Evolutionary conservation across 306 rosid species (phyloP), one percentile per base, ranked within the genome.

Genomic region (Alnus rubra): DNA sequence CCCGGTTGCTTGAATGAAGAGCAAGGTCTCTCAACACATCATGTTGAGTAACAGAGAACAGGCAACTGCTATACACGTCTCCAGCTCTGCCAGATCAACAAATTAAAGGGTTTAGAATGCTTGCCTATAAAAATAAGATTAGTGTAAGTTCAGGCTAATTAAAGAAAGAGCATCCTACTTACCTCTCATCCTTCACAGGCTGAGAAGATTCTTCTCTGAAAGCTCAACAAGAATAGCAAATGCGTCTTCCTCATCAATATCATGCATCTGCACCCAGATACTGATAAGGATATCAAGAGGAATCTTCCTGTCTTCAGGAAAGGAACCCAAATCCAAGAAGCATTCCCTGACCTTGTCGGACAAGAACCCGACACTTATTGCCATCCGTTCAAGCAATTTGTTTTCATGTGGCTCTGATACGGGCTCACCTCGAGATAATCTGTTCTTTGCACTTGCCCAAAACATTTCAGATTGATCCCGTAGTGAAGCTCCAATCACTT

Each of bases 21-120:
- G 98, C 97, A 37, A 94, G 89, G 82, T 92, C 95, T 87, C 98
- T 78, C 78, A 94, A 78, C 9, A 92, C 90, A 83, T 94, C 98
- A 65, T 94, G 98, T 64, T 91, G 98, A 42, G 90, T 88, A 15
- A 94, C 86, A n/a, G 83, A 90, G 76, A 92, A 86, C 72, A 86
- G 92, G 82, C 77, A 91, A 68, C 97, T 89, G 88, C 89, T 89
- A 63, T 87, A 86, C 83, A 87, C 52, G 28, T 90, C 89, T 62
- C 93, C 91, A 37, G 83, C 93, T 48, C 98, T 94, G 89, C 78
- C 39, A 67, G 31, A 83, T 75, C n/a, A 55, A 74, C 49, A 65
- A 55, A 59, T 33, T 54, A 56, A 58, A 58, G 54, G 42, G 74
- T 49, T 90, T 68, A 86, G 77, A 67, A 67, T 14, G 68, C 47